phyloP scores from a whole-genome alignment of 2,329 filamentous ascomycete genomes.

The Fusarium hainanense region DNA sequence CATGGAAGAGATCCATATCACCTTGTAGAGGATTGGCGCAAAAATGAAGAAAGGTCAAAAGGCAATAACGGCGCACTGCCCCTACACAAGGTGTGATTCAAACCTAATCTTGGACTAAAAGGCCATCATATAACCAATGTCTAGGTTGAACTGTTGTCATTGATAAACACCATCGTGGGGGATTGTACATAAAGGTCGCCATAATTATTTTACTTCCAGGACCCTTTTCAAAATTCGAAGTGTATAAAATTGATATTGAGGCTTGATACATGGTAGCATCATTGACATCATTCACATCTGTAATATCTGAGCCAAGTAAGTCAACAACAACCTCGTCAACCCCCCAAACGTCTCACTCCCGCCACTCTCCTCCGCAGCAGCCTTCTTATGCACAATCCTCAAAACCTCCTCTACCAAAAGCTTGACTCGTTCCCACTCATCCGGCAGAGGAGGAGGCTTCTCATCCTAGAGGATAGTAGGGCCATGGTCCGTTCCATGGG shows the following conservation, averaged over 20 bases:
- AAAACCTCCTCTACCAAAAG: neutral
- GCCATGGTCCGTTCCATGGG: neutral
- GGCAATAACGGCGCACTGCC: no score
- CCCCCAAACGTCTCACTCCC: neutral
- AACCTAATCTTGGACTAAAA: no score
- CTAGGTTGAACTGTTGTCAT: neutral
- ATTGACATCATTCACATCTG: neutral
- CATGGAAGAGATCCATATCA: no score
- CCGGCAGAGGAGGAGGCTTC: neutral
- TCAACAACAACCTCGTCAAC: neutral
- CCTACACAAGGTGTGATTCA: no score
- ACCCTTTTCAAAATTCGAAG: neutral
- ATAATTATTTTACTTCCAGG: neutral
- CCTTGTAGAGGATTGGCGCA: no score
- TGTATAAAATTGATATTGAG: neutral
- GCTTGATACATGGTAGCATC: neutral
- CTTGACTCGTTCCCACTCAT: neutral
- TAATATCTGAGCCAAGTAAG: neutral
- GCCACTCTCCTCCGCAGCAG: neutral
- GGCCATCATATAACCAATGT: no score
- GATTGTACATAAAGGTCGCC: neutral
- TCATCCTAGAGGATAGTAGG: slow-evolving; percentile 3
- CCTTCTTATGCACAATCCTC: neutral
- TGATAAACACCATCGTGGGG: neutral
- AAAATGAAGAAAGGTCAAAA: no score